Evolutionary conservation across 148 eudicot species (phyloP), one percentile per base, ranked within the genome.

Genomic region (Fagopyrum tataricum): DNA sequence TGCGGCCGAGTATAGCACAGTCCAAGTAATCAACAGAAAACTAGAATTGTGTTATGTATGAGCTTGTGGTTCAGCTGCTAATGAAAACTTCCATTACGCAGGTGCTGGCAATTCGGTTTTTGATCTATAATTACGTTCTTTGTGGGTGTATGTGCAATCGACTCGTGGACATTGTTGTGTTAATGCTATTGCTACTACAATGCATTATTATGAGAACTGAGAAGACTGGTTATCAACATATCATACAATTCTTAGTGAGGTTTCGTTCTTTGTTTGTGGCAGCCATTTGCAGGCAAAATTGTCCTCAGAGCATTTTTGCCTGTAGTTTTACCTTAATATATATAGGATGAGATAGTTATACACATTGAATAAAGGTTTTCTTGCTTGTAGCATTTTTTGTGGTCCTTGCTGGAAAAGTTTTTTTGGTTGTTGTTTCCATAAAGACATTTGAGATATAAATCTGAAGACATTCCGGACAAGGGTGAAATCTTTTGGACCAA

Each of bases 151-250:
- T 12, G 43, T 64, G 69, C 43, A 13, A 37, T 64, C 18, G 67
- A 64, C 37, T 64, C 14, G 20, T 13, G 69, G 69, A 64, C 44
- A 39, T 64, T 64, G 69, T 64, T 64, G 69, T 64, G 69, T 37
- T 64, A 64, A 31, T 37, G 42, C 69, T 64, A 15, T 31, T 64
- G 20, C 41, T 64, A 5, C 43, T 64, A 5, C 44, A 64, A 37
- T 64, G 69, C 44, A 37, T 64, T 64, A 14, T 64, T 14, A 4
- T 14, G 15, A 64, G 44, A 37, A 39, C 42, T 14, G 15, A 31
- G 44, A 37, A 39, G 18, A 64, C 43, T 64, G 49, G 15, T 46
- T 46, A 46, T 10, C 13, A 46, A 46, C 49, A 46, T 13, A 46
- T 46, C 13, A 46, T 46, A 46, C 13, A 46, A 10, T 46, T 46